A percentile compares a stretch with the other conserved stretches of the same genome.
phyloP scores from a whole-genome alignment of 768 basidiomycete genomes.

The Rhodotorula kratochvilovae region DNA sequence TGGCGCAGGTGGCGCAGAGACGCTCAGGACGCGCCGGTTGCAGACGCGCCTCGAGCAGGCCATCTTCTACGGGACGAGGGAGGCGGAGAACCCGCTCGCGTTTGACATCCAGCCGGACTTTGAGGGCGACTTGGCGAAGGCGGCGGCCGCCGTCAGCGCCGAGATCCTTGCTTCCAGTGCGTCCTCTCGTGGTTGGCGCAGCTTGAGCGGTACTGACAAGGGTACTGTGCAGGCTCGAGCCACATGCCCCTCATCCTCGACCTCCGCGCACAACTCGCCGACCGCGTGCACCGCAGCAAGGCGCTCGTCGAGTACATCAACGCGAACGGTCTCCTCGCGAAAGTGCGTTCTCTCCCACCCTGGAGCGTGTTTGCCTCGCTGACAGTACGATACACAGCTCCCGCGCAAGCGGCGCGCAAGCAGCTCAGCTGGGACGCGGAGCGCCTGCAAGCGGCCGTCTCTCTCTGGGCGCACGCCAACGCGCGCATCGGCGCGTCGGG shows the following conservation, averaged over 20 bases:
- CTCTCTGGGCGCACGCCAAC: conserved; percentile 62
- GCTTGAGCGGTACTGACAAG: too few relatives aligned
- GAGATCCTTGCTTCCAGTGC: conserved; percentile 64
- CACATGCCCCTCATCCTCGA: conserved; percentile 74
- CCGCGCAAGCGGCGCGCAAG: conserved; percentile 72
- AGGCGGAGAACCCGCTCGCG: conserved; percentile 48
- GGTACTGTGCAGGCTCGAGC: conserved; percentile 56
- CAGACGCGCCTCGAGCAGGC: conserved; percentile 50
- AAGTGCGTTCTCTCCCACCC: conserved; percentile 52
- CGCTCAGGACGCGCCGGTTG: conserved; percentile 46
- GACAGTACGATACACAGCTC: conserved; percentile 54
- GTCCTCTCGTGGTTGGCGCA: too few relatives aligned
- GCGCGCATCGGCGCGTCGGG: conserved; percentile 39
- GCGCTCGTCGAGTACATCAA: conserved; percentile 88
- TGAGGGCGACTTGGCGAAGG: conserved; percentile 47
- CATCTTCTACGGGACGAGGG: conserved; percentile 48
- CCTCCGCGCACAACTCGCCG: conserved; percentile 68
- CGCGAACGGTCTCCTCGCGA: conserved; percentile 70
- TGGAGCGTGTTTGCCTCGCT: conserved; percentile 3
- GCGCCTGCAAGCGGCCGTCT: conserved; percentile 72
- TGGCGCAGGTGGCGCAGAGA: conserved; percentile 34
- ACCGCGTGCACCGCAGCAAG: conserved; percentile 67
- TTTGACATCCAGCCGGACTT: conserved; percentile 46
- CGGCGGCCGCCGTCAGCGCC: conserved; percentile 46
- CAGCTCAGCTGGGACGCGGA: conserved; percentile 75